Evolutionary conservation across 2,329 filamentous ascomycete genomes (phyloP), one percentile per base, ranked within the genome.

Genomic region (Leptographium lundbergii): DNA sequence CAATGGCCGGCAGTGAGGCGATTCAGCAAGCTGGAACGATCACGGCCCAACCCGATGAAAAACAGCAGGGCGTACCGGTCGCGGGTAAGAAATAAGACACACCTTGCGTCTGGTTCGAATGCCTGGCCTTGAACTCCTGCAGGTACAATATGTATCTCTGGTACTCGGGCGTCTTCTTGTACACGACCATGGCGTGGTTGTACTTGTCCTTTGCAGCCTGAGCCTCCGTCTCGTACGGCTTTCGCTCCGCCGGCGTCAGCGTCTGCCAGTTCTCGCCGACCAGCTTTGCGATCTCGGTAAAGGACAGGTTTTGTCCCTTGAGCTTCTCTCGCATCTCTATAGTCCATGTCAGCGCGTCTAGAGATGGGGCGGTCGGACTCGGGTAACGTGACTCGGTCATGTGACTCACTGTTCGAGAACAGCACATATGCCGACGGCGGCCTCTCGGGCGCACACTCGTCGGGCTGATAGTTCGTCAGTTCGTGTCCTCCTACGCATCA

Each of bases 201-300:
- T 90, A 92, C 64, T 79, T 86, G 64, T 91, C 87, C 71, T 92
- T 92, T 29, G 86, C 85, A 19, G 78, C 72, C 61, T 85, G 84
- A 27, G 88, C 88, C 67, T 88, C 83, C 47, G 79, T 80, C 69
- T 92, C 88, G 65, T 81, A 92, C 0, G 79, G 77, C 67, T 90
- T 88, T 66, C 88, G 88, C 64, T 88, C 84, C 0, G 75, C 71
- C 0, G 82, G 76, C 2, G 81, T 76, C 10, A 92, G 72, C 57
- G 82, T 85, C 68, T 92, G 88, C 88, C 88, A 92, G 67, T 87
- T 82, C 67, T 92, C 88, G 7, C 88, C 88, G 1, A 91, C 88
- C 1, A 90, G 74, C 67, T 91, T 91, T 13, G 88, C 88, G 63
- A 92, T 91, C 66, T 91, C 88, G 1, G 88, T 91, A 66, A 94